A percentile compares a stretch with the other conserved stretches of the same genome.
phyloP scores from a whole-genome alignment of 768 basidiomycete genomes.

The Russula foetens region DNA sequence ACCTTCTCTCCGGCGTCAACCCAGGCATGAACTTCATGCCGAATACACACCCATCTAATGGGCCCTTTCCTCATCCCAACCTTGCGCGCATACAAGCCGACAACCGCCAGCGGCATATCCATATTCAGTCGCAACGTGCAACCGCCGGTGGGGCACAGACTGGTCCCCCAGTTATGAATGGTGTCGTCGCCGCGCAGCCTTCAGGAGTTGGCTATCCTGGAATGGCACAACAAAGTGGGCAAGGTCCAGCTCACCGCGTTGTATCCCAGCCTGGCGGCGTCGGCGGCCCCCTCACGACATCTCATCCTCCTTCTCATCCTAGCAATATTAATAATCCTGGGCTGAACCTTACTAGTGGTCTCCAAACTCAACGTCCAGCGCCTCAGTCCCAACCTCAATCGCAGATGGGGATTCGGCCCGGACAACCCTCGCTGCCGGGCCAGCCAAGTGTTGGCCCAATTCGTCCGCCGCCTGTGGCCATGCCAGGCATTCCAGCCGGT shows the following conservation, averaged over 20 bases:
- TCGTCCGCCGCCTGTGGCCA: slow-evolving; percentile 28
- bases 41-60: slow-evolving; percentile 21
- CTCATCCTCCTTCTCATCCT: slow-evolving; percentile 8
- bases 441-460: slow-evolving; percentile 30
- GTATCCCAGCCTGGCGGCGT: slow-evolving; percentile 39
- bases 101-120: not conserved
- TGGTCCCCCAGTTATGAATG: slow-evolving; percentile 10
- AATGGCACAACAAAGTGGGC: slow-evolving; percentile 5
- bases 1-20: slow-evolving; percentile 28
- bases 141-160: slow-evolving; percentile 5
- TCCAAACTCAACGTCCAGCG: slow-evolving; percentile 29
- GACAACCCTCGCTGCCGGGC: slow-evolving; percentile 24
- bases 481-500: slow-evolving; percentile 21
- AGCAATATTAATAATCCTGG: slow-evolving; percentile 25
- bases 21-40: slow-evolving; percentile 27
- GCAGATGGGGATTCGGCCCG: slow-evolving; percentile 26
- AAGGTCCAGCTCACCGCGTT: slow-evolving; percentile 38
- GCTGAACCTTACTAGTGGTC: slow-evolving; percentile 33
- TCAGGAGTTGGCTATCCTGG: slow-evolving; percentile 11
- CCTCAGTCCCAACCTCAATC: slow-evolving; percentile 28
- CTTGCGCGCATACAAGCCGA: not conserved
- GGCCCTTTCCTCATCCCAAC: not conserved
- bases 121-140: slow-evolving; percentile 9
- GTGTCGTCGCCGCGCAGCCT: slow-evolving; percentile 18
- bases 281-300: not conserved